These are phyloP conservation scores for Dujonia santamariae DNA, from an alignment of 1,139 yeast genomes.

Conservation along the genomic window DNA sequence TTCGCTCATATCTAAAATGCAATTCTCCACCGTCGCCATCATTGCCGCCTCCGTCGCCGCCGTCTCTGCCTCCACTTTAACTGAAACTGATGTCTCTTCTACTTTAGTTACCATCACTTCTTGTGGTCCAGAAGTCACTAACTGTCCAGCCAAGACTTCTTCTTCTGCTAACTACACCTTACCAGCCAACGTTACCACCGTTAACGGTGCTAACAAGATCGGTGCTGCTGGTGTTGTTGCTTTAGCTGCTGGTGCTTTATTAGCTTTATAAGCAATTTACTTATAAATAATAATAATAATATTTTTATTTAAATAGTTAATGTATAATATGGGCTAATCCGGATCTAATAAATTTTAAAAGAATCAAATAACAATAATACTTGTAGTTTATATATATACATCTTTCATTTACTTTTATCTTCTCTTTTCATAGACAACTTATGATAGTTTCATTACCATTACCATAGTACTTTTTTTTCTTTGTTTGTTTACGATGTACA, in stretches of 20 bases:
- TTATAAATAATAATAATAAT: too few species aligned
- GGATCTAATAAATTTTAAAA: too few species aligned
- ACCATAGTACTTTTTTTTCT: too few species aligned
- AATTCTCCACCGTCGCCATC: conserved; percentile 47
- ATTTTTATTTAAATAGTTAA: conserved; percentile 19
- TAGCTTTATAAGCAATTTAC: conserved; percentile 26
- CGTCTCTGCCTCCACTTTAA: conserved; percentile 33
- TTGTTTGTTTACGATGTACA: too few species aligned
- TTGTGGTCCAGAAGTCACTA: conserved; percentile 36
- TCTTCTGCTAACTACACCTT: conserved; percentile 21
- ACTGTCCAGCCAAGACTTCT: conserved; percentile 35
- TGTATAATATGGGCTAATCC: too few species aligned
- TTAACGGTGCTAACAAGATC: conserved; percentile 28
- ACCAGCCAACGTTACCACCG: conserved; percentile 33
- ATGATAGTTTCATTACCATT: too few species aligned
- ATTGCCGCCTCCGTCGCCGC: conserved; percentile 40
- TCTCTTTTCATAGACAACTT: too few species aligned
- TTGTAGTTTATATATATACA: too few species aligned
- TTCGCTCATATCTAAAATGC: conserved; percentile 35
- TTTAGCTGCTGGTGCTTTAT: conserved; percentile 51
- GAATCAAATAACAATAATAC: too few species aligned
- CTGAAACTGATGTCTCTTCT: conserved; percentile 28
- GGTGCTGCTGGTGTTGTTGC: conserved; percentile 48
- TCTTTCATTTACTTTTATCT: too few species aligned
- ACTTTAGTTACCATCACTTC: conserved; percentile 42